These are phyloP conservation scores for Populus tomentosa DNA, from an alignment of 441 rosid genomes.

Conservation along the genomic window DNA sequence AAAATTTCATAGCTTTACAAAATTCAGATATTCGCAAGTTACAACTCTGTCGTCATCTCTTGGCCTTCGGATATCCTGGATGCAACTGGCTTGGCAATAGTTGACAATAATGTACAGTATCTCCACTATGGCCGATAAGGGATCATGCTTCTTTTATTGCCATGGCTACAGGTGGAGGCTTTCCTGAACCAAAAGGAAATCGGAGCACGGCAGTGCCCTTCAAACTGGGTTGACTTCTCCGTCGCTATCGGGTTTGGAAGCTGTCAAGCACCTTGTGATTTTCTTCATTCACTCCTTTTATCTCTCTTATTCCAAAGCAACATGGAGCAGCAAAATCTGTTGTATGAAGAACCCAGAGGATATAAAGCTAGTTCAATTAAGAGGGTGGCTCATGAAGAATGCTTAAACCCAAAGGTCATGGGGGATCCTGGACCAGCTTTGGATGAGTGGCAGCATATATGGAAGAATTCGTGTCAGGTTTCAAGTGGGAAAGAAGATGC, in stretches of 20 bases:
- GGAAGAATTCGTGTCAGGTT: slow-evolving; percentile 61
- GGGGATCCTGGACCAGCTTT: slow-evolving; percentile 47
- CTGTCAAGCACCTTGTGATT: neutral
- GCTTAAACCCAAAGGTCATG: slow-evolving; percentile 14
- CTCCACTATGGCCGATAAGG: too few species aligned
- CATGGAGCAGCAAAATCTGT: neutral
- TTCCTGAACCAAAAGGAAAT: neutral
- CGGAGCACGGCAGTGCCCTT: neutral
- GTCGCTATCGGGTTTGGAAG: neutral
- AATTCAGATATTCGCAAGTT: too few species aligned
- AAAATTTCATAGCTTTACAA: too few species aligned
- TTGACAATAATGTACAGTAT: too few species aligned
- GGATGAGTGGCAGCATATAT: slow-evolving; percentile 92
- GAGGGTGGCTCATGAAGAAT: neutral
- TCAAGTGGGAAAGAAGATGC: slow-evolving; percentile 85
- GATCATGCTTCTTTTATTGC: neutral
- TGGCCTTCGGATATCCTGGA: too few species aligned
- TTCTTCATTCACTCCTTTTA: too few species aligned
- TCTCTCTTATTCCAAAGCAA: neutral
- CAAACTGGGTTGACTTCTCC: neutral
- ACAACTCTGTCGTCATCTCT: too few species aligned
- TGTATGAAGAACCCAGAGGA: neutral
- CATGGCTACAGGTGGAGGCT: neutral
- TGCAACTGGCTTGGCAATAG: too few species aligned
- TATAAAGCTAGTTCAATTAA: too few species aligned